These are phyloP conservation scores for Ehretia macrophylla DNA, from an alignment of 257 asterid species.

Conservation along the genomic window DNA sequence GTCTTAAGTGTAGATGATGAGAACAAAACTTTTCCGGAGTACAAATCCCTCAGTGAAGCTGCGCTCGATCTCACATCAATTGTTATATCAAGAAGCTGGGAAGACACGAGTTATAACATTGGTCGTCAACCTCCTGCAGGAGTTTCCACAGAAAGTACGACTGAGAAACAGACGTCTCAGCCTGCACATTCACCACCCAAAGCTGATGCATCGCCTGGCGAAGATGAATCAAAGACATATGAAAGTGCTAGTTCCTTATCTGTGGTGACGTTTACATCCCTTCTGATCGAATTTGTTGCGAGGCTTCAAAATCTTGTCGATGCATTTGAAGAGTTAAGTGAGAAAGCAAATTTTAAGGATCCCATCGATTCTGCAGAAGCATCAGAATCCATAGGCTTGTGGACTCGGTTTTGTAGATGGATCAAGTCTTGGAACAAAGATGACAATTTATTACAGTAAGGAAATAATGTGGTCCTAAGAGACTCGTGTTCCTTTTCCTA, in stretches of 20 bases:
- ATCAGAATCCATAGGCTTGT: conserved; percentile 18
- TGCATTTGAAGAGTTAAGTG: conserved; percentile 59
- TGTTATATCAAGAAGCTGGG: conserved; percentile 37
- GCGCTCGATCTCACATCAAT: conserved; percentile 30
- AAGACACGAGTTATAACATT: conserved; percentile 16
- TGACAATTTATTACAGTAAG: conserved; percentile 3
- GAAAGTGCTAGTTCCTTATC: conserved; percentile 79
- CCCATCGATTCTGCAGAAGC: conserved; percentile 26
- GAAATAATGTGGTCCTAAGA: background rate
- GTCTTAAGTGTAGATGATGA: conserved; percentile 22
- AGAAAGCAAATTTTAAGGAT: conserved; percentile 54
- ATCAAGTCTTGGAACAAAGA: conserved; percentile 19
- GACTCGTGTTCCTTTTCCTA: background rate
- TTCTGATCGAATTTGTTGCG: conserved; percentile 69
- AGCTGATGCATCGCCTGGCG: conserved; percentile 26
- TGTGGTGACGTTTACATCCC: conserved; percentile 68
- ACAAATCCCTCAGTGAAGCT: conserved; percentile 43
- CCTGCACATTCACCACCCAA: conserved; percentile 25
- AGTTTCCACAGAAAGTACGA: conserved; percentile 4
- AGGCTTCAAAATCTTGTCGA: conserved; percentile 77
- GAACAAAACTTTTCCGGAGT: conserved; percentile 10
- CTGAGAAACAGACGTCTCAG: conserved; percentile 22
- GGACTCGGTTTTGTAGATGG: conserved; percentile 37
- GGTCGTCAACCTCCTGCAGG: conserved; percentile 8
- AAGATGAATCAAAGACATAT: conserved; percentile 49